Percentiles rank a stretch among this genome's conserved stretches.
Evolutionary conservation across 2,329 filamentous ascomycete genomes (phyloP).

Genomic region (Bipolaris cookei): DNA sequence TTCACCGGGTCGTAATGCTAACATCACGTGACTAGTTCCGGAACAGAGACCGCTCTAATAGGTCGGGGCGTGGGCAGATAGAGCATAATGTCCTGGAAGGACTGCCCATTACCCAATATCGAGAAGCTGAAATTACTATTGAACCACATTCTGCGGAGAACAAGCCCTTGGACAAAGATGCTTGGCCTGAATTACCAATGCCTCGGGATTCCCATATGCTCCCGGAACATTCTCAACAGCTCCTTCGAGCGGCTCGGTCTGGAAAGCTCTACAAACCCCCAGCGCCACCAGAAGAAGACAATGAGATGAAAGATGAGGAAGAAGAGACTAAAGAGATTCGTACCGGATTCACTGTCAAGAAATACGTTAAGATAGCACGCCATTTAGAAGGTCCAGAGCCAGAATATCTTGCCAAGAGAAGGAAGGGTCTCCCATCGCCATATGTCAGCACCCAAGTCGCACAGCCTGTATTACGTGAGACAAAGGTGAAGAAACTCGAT

Average conservation of each 20-base stretch:
- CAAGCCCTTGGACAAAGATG: conserved; percentile 64
- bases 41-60: conserved; percentile 63
- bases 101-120: conserved; percentile 90
- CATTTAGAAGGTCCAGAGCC: conserved; percentile 64
- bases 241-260: conserved; percentile 80
- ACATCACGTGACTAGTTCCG: conserved; percentile 56
- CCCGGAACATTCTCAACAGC: conserved; percentile 78
- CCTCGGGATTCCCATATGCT: conserved; percentile 83
- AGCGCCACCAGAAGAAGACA: conserved; percentile 69
- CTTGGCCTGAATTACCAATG: conserved; percentile 84
- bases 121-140: conserved; percentile 70
- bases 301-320: conserved; percentile 55
- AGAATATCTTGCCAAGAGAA: conserved; percentile 67
- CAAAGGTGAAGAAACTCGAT: conserved; percentile 79
- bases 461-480: conserved; percentile 67
- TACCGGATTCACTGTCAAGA: conserved; percentile 62
- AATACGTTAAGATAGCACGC: conserved; percentile 64
- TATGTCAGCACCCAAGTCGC: conserved; percentile 33
- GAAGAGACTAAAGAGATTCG: conserved; percentile 53
- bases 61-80: conserved; percentile 62
- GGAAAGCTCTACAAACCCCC: conserved; percentile 77
- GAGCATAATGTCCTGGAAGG: conserved; percentile 74
- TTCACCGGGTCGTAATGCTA: conserved; percentile 17
- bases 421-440: conserved; percentile 62
- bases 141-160: conserved; percentile 71